Base-by-base conservation (phyloP, 2,329 filamentous ascomycete genomes). In the Cercospora sp. region DNA sequence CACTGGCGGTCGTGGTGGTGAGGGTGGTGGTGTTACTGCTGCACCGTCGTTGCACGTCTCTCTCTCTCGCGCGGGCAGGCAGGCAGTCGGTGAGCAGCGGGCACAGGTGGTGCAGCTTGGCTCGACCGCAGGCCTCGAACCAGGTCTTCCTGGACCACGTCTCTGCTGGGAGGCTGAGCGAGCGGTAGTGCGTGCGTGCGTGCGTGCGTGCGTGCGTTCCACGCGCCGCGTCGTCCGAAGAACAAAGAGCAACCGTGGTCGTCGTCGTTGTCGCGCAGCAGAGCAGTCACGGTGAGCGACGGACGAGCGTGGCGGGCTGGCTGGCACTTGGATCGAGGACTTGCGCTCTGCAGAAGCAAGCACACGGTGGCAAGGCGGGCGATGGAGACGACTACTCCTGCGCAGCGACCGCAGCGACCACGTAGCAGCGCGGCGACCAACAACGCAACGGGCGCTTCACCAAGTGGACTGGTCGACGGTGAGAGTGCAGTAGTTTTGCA, bases 401-500 rank as follows among this genome's bases (percentile, higher is more conserved):
- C 34, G 12, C 34, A 37, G 34, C 34, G 34, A 37, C 34, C 34
- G 34, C 37, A n/a, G 37, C 13, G 13, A 40, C 37, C 37, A 40
- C 37, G 37, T 40, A 40, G 37, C 37, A 40, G 37, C 37, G 37
- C 49, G 7, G 18, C 49, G 49, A 53, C 49, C 49, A 53, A 53
- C 49, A 53, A 63, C 61, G 43, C 61, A 34, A 24, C 45, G 32
- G 43, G 40, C 59, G 59, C 61, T 37, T 51, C 40, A 53, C 43
- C 61, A 63, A 63, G 61, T 63, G 61, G 61, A 63, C 61, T 63
- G 61, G 58, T 28, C 26, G 43, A 53, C 43, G 43, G 40, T 51
- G 61, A 51, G 61, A 21, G 58, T 69, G 67, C 67, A 69, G 67
- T 69, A 69, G 67, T 64, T 28, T 55, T 60, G 34, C 34, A 63